Percentiles rank a stretch among this genome's conserved stretches.
Conservation (phyloP, 441 rosid genomes). For the Gossypium trilobum region DNA sequence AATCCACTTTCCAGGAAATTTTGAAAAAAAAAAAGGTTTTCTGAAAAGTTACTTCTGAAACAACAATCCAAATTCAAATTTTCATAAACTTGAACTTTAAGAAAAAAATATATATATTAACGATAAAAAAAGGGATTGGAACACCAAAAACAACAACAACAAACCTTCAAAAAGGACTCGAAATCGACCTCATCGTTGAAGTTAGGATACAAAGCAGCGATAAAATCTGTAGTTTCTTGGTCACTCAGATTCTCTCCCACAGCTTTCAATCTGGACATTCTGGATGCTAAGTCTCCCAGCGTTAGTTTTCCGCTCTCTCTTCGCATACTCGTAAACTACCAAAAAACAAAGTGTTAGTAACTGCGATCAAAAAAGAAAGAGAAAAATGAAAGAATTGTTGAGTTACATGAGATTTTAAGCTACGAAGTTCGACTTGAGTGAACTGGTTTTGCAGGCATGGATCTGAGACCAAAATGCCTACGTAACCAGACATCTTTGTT, state of each 20-base stretch:
- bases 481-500: slow-evolving; percentile 59
- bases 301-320: slow-evolving; percentile 88
- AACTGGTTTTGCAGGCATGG: slow-evolving; percentile 92
- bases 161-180: slow-evolving; percentile 77
- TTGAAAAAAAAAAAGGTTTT: not conserved
- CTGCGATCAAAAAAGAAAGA: not conserved
- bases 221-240: slow-evolving; percentile 57
- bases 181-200: slow-evolving; percentile 77
- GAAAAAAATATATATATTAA: too few species aligned
- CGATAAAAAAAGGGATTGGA: not conserved
- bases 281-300: slow-evolving; percentile 65
- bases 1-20: too few species aligned
- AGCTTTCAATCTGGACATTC: slow-evolving; percentile 70
- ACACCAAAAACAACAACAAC: not conserved
- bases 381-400: not conserved
- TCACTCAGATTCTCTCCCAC: slow-evolving; percentile 72
- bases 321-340: slow-evolving; percentile 73
- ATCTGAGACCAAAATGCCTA: slow-evolving; percentile 83
- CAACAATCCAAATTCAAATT: not conserved
- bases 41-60: not conserved
- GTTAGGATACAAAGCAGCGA: slow-evolving; percentile 55
- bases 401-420: slow-evolving; percentile 76
- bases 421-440: slow-evolving; percentile 94
- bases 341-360: not conserved
- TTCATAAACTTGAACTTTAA: not conserved